These are phyloP conservation scores for Trichoderma semiorbis DNA, from an alignment of 2,329 filamentous ascomycete species.

Conservation along the genomic window DNA sequence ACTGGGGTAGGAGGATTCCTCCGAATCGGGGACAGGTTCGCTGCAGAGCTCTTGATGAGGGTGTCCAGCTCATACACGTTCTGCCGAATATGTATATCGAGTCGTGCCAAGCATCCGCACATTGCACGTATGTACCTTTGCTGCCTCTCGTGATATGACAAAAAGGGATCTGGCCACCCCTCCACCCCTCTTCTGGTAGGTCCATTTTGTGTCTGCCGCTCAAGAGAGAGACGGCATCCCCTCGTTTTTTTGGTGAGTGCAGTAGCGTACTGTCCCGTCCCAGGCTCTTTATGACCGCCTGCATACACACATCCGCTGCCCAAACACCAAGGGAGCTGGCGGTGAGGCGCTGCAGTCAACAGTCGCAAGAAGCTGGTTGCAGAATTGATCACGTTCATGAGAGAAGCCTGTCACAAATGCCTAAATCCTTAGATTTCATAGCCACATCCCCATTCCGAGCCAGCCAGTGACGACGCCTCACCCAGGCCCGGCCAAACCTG, in stretches of 20 bases:
- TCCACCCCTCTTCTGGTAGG: slow-evolving; percentile 3
- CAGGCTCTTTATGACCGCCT: background rate
- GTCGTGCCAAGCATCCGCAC: background rate
- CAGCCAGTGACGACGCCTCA: slow-evolving; percentile 5
- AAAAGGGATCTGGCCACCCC: slow-evolving; percentile 1
- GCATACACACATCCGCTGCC: background rate
- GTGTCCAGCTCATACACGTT: slow-evolving; percentile 5
- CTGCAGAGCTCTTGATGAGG: background rate
- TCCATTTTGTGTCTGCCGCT: background rate
- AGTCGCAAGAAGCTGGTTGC: background rate
- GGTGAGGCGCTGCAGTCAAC: background rate
- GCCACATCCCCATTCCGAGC: slow-evolving; percentile 5
- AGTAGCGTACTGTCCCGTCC: background rate
- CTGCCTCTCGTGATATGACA: slow-evolving; percentile 9
- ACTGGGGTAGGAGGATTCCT: background rate
- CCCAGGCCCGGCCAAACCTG: background rate
- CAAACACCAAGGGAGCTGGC: background rate
- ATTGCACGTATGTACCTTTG: background rate
- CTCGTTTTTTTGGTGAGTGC: background rate
- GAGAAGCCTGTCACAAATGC: slow-evolving; percentile 5
- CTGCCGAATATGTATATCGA: background rate
- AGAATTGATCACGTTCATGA: slow-evolving; percentile 1
- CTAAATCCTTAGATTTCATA: slow-evolving; percentile 4
- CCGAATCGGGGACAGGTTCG: background rate
- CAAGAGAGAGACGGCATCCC: background rate